These are phyloP conservation scores for Drechslerella stenobrocha DNA, from an alignment of 2,329 filamentous ascomycete genomes.

Conservation along the genomic window DNA sequence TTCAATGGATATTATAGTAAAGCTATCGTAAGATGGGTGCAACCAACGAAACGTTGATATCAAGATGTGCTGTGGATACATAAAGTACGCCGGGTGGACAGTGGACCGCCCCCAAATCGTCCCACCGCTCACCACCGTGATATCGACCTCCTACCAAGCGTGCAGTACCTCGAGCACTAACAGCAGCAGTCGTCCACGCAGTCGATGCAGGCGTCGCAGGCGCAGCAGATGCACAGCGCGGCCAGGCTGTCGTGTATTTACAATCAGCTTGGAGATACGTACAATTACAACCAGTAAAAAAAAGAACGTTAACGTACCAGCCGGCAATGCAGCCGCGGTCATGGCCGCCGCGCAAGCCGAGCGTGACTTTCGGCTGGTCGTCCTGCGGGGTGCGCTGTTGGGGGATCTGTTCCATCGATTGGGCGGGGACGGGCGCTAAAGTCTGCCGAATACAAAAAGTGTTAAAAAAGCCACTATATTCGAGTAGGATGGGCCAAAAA, in stretches of 20 bases:
- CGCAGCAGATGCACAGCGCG: constrained; percentile 42
- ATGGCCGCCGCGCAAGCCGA: constrained; percentile 41
- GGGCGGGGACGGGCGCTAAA: constrained; percentile 17
- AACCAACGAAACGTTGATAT: no score
- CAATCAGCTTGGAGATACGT: background rate
- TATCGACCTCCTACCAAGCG: no score
- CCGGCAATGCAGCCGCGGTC: constrained; percentile 44
- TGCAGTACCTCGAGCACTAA: constrained; percentile 16
- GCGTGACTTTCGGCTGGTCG: constrained; percentile 32
- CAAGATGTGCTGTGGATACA: no score
- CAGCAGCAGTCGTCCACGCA: constrained; percentile 47
- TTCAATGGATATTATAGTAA: no score
- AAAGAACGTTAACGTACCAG: constrained; percentile 17
- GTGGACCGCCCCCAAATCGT: no score
- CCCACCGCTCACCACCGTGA: no score
- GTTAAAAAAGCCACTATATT: no score
- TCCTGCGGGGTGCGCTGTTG: constrained; percentile 33
- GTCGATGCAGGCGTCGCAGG: constrained; percentile 45
- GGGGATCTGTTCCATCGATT: constrained; percentile 41
- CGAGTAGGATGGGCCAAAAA: no score
- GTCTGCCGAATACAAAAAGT: constrained; percentile 18
- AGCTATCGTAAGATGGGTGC: no score
- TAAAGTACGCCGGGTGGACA: no score
- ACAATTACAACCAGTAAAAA: background rate
- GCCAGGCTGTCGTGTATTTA: constrained; percentile 19